These are phyloP conservation scores for Miscanthus sacchariflorus DNA, from an alignment of 202 grass and related monocot species.

Conservation along the genomic window DNA sequence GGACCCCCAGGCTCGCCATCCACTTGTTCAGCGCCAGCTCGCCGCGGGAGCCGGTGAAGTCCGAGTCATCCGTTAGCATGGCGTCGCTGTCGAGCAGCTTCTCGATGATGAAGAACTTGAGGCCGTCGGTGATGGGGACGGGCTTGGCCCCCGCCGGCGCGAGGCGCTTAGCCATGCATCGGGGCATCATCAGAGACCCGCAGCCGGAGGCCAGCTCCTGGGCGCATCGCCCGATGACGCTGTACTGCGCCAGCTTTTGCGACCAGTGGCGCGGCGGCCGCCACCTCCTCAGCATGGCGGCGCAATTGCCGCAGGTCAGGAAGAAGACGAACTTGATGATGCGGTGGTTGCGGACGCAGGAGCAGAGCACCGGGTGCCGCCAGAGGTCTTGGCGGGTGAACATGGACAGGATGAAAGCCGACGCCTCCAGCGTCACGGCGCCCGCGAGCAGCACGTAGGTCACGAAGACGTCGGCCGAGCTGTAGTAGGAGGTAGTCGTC, in stretches of 20 bases:
- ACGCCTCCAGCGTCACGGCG: slow-evolving; percentile 41
- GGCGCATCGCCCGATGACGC: not conserved
- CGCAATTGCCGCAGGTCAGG: slow-evolving; percentile 26
- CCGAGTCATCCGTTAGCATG: not conserved
- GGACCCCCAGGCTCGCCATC: not conserved
- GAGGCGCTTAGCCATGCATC: slow-evolving; percentile 3
- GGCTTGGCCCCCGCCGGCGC: not conserved
- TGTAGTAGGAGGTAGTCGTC: not conserved
- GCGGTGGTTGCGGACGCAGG: not conserved
- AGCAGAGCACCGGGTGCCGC: slow-evolving; percentile 36
- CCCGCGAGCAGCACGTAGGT: slow-evolving; percentile 39
- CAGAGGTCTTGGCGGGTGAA: slow-evolving; percentile 29
- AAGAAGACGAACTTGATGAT: slow-evolving; percentile 18
- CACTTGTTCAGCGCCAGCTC: slow-evolving; percentile 22
- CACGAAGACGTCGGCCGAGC: slow-evolving; percentile 16
- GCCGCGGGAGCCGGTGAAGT: slow-evolving; percentile 40
- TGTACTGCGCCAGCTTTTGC: slow-evolving; percentile 39
- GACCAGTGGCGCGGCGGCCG: slow-evolving; percentile 32
- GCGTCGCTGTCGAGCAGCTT: slow-evolving; percentile 24
- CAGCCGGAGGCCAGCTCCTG: not conserved
- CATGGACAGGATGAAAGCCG: slow-evolving; percentile 11
- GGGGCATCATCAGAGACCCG: not conserved
- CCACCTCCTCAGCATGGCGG: not conserved
- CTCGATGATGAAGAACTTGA: slow-evolving; percentile 31
- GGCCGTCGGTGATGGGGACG: slow-evolving; percentile 1